Conservation (phyloP, 441 rosid species). For the Brassica hybrid region DNA sequence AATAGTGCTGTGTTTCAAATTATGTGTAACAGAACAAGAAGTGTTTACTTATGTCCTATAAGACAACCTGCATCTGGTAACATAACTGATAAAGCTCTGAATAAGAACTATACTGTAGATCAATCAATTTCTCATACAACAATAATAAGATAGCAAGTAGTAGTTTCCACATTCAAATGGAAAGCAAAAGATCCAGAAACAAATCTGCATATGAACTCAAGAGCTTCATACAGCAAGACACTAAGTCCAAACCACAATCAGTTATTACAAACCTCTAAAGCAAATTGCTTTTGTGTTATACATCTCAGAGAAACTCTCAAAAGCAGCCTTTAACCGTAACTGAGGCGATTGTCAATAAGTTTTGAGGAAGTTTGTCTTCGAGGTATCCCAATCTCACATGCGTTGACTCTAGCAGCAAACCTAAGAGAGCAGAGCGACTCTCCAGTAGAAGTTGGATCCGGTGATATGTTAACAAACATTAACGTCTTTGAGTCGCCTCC, state of each 20-base stretch:
- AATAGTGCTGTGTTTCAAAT: neutral
- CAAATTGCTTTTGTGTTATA: constrained; percentile 29
- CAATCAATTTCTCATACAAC: constrained; percentile 21
- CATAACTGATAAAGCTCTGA: neutral
- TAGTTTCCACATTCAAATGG: constrained; percentile 12
- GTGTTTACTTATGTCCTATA: constrained; percentile 6
- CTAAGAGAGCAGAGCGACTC: constrained; percentile 95
- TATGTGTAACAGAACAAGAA: constrained; percentile 21
- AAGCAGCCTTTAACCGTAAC: constrained; percentile 38
- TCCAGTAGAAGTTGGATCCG: constrained; percentile 83
- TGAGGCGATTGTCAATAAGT: constrained; percentile 62
- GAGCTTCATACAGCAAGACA: constrained; percentile 26
- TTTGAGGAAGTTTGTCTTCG: constrained; percentile 68
- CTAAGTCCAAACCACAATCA: constrained; percentile 37
- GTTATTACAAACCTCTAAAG: constrained; percentile 34
- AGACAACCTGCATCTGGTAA: neutral
- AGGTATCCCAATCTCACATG: constrained; percentile 94
- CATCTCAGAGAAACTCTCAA: constrained; percentile 2
- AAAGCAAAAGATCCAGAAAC: constrained; percentile 6
- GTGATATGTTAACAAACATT: constrained; percentile 94
- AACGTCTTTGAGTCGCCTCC: constrained; percentile 98
- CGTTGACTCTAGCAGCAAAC: constrained; percentile 96
- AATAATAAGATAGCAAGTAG: constrained; percentile 38
- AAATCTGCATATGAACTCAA: constrained; percentile 13
- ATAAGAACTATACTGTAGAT: neutral